Evolutionary conservation across 148 eudicot species (phyloP).

Genomic region (Vaccinium darrowii): DNA sequence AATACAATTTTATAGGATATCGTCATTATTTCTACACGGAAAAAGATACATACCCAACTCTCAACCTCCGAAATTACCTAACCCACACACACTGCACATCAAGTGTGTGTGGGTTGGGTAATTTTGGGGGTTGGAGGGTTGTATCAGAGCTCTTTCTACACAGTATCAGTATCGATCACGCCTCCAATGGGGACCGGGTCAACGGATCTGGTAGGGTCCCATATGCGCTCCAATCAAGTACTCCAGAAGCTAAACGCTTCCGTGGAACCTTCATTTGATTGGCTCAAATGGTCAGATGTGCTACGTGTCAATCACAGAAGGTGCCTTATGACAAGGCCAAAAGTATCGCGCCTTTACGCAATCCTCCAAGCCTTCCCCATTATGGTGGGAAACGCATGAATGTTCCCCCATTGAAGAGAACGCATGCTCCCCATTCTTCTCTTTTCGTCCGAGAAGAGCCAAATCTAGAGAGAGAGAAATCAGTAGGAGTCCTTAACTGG

Average conservation of each 20-base stretch:
- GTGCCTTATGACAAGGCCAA: conserved; percentile 15
- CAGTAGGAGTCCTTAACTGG: background rate
- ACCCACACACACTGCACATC: too few relatives aligned
- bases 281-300: background rate
- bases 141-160: too few relatives aligned
- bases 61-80: too few relatives aligned
- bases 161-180: too few relatives aligned
- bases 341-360: background rate
- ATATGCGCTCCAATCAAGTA: too few relatives aligned
- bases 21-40: too few relatives aligned
- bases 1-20: too few relatives aligned
- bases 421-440: background rate
- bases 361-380: background rate
- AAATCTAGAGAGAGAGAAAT: conserved; percentile 4
- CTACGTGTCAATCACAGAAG: conserved; percentile 11
- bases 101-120: too few relatives aligned
- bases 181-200: too few relatives aligned
- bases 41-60: too few relatives aligned
- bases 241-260: background rate
- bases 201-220: too few relatives aligned
- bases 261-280: background rate
- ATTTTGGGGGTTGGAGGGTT: too few relatives aligned
- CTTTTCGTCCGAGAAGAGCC: conserved; percentile 1
- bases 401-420: background rate
- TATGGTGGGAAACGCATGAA: background rate